phyloP scores from a whole-genome alignment of 1,284 basidiomycete genomes.

The Phellopilus nigrolimitatus region DNA sequence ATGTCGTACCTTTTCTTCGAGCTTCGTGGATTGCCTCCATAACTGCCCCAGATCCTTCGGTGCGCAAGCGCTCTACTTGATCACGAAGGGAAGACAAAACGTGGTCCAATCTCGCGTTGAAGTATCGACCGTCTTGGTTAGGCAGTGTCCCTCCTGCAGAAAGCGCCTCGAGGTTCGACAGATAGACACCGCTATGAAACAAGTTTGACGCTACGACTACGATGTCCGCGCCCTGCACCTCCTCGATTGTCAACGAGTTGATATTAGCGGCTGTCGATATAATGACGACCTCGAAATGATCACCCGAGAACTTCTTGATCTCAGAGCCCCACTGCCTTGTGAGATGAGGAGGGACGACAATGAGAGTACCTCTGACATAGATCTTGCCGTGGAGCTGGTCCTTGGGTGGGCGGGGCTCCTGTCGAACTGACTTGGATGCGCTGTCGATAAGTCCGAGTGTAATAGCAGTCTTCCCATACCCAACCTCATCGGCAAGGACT shows the following conservation, averaged over 20 bases:
- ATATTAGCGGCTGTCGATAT: constrained; percentile 72
- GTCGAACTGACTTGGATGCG: constrained; percentile 50
- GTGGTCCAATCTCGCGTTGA: constrained; percentile 72
- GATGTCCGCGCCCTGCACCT: constrained; percentile 80
- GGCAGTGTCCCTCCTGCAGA: constrained; percentile 65
- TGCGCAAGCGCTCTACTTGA: constrained; percentile 65
- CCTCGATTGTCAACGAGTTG: constrained; percentile 71
- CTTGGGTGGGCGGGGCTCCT: constrained; percentile 50
- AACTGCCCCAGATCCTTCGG: constrained; percentile 57
- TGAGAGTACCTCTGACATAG: constrained; percentile 72
- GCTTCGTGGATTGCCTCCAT: constrained; percentile 57
- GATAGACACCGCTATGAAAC: constrained; percentile 74
- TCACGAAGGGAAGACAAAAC: constrained; percentile 51
- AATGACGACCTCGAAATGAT: constrained; percentile 62
- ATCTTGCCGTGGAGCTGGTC: constrained; percentile 63
- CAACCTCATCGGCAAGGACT: constrained; percentile 93
- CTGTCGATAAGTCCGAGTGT: constrained; percentile 85
- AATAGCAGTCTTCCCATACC: constrained; percentile 96
- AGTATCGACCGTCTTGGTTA: constrained; percentile 77
- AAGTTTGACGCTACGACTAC: constrained; percentile 85
- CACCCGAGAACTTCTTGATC: constrained; percentile 74
- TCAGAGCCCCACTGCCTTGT: constrained; percentile 89
- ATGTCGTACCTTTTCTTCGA: constrained; percentile 49
- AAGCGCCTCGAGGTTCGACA: constrained; percentile 69
- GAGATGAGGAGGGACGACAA: constrained; percentile 87